A percentile compares a stretch with the other conserved stretches of the same genome.
Evolutionary conservation across 2,329 filamentous ascomycete species (phyloP).

Genomic region (Colletotrichum limetticola): DNA sequence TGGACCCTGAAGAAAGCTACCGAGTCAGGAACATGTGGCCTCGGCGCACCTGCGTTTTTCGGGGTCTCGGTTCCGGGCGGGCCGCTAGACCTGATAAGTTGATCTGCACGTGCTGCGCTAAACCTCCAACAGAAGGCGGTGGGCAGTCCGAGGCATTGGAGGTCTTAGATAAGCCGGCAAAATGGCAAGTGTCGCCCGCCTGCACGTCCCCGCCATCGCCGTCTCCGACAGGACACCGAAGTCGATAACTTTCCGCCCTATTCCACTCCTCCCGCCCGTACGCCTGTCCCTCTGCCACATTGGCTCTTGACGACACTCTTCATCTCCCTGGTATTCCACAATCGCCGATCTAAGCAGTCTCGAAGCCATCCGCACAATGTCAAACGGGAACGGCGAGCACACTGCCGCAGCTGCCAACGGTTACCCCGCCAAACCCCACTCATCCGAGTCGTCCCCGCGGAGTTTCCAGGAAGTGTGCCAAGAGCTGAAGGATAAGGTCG

Average conservation of each 20-base stretch:
- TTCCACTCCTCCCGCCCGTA: not conserved
- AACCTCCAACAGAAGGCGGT: not conserved
- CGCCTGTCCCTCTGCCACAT: constrained; percentile 2
- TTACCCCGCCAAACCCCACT: constrained; percentile 34
- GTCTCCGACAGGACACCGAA: constrained; percentile 31
- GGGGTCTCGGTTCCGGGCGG: not conserved
- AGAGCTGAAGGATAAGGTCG: constrained; percentile 68
- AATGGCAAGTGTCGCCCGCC: constrained; percentile 9
- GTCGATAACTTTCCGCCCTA: constrained; percentile 13
- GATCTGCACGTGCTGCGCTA: not conserved
- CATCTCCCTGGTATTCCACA: not conserved
- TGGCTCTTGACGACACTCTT: not conserved
- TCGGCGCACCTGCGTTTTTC: not conserved
- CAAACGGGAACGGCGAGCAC: constrained; percentile 18
- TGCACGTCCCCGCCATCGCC: constrained; percentile 27
- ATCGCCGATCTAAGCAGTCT: not conserved
- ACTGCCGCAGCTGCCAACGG: constrained; percentile 17
- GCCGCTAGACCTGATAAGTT: not conserved
- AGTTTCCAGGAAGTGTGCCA: constrained; percentile 55
- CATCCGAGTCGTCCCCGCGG: constrained; percentile 25
- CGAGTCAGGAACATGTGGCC: constrained; percentile 15
- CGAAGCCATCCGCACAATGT: constrained; percentile 2
- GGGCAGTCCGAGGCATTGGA: accelerated
- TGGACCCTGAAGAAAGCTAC: not conserved
- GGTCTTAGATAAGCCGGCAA: constrained; percentile 16